Conservation (phyloP, 345 rosid genomes). For the Gossypium ekmanianum region DNA sequence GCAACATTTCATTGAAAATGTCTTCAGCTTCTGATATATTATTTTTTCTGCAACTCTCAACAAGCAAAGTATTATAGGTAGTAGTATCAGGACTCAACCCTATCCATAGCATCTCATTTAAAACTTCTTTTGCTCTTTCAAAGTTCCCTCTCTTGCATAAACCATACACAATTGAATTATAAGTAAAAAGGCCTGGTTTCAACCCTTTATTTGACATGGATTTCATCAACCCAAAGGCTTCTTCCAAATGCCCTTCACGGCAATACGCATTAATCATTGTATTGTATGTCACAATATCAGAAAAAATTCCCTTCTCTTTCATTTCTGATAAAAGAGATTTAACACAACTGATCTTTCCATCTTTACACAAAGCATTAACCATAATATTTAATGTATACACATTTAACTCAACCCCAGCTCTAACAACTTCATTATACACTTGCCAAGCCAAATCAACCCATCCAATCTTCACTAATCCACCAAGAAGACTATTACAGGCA, state of each 20-base stretch:
- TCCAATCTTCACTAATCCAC: slow-evolving; percentile 53
- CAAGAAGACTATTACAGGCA: slow-evolving; percentile 67
- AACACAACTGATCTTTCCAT: slow-evolving; percentile 39
- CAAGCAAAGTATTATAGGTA: slow-evolving; percentile 64
- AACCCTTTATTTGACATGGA: slow-evolving; percentile 59
- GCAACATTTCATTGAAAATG: slow-evolving; percentile 52
- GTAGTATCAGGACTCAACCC: slow-evolving; percentile 65
- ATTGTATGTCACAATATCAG: slow-evolving; percentile 67
- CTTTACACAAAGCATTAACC: slow-evolving; percentile 90
- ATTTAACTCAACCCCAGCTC: slow-evolving; percentile 36
- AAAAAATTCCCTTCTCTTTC: slow-evolving; percentile 55
- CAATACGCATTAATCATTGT: slow-evolving; percentile 64
- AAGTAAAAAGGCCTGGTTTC: slow-evolving; percentile 59
- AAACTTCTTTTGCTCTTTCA: slow-evolving; percentile 55
- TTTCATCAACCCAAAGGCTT: slow-evolving; percentile 57
- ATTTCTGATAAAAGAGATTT: slow-evolving; percentile 33
- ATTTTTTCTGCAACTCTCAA: slow-evolving; percentile 47
- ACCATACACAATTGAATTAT: slow-evolving; percentile 60
- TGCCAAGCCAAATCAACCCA: slow-evolving; percentile 50
- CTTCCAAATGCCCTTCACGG: slow-evolving; percentile 50
- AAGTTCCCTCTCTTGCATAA: slow-evolving; percentile 50
- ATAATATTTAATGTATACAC: slow-evolving; percentile 29
- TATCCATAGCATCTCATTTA: slow-evolving; percentile 47
- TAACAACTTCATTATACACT: slow-evolving; percentile 35
- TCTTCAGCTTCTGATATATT: slow-evolving; percentile 44